Evolutionary conservation across 257 asterid species (phyloP), one percentile per base, ranked within the genome.

Genomic region (Scutellaria baicalensis): DNA sequence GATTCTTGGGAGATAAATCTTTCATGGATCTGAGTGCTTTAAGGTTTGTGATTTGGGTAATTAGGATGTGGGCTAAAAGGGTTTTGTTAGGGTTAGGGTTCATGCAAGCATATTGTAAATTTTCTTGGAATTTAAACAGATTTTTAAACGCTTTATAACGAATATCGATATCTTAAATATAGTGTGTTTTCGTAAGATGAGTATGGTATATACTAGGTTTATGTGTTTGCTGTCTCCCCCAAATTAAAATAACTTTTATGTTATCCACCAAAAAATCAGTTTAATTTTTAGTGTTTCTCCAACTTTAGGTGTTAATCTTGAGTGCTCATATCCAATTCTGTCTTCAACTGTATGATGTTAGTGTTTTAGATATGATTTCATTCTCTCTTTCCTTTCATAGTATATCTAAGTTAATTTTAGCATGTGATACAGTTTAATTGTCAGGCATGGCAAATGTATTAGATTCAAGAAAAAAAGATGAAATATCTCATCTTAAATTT

Each of bases 41-140:
- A 43, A 27, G 65, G 8, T 16, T 12, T 70, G 59, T 23, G 31
- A 20, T 59, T 77, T 13, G 21, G 12, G 42, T 50, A 4, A 20
- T 73, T 40, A 18, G 50, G 63, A 71, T 54, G 39, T 48, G 36
- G 7, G 21, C 57, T 8, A 5, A 47, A 16, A 13, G 69, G 58
- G 56, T 69, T 73, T 38, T 73, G 65, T 33, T 79, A 75, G 80
- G 84, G 84, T 72, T 79, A 75, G 83, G 83, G 83, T 79, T 79
- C 72, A 70, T 71, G 78, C 78, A 70, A 64, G 40, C 56, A 57
- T 38, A 55, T 72, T 56, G 23, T 44, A 18, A 27, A 11, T 7
- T 49, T 47, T 49, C 72, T 59, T 61, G 56, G 56, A 14, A 50
- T 67, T 14, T 13, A 3, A 11, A 10, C 16, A 2, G 14, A 20